These are phyloP conservation scores for Hypoxylon sp. DNA, from an alignment of 2,329 filamentous ascomycete genomes.

Conservation along the genomic window DNA sequence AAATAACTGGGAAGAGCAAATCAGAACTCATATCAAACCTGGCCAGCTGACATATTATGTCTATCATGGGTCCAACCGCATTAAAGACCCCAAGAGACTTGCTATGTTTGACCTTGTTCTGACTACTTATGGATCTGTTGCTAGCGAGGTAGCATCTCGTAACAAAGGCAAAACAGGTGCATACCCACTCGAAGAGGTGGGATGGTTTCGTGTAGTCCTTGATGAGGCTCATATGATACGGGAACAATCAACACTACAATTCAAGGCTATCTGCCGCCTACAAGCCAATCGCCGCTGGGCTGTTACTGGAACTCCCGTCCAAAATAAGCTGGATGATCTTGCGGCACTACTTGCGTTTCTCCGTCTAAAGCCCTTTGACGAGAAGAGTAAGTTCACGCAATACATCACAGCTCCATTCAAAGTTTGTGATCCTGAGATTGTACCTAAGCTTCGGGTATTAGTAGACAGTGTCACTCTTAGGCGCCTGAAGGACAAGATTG, in stretches of 20 bases:
- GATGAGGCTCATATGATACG: constrained; percentile 97
- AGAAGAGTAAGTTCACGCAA: constrained; percentile 80
- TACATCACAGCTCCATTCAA: constrained; percentile 91
- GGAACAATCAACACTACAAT: constrained; percentile 84
- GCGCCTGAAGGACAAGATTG: constrained; percentile 90
- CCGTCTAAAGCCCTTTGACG: constrained; percentile 86
- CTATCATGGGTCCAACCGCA: constrained; percentile 87
- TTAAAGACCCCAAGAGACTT: constrained; percentile 77
- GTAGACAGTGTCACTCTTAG: constrained; percentile 96
- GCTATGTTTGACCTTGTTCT: constrained; percentile 86
- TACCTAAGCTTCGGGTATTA: constrained; percentile 87
- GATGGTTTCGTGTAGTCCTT: constrained; percentile 94
- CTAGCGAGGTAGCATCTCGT: constrained; percentile 80
- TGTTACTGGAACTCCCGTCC: constrained; percentile 95
- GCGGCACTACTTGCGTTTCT: constrained; percentile 90
- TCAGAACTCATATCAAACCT: constrained; percentile 82
- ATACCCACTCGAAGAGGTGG: constrained; percentile 81
- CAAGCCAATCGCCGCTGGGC: constrained; percentile 90
- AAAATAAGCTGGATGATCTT: constrained; percentile 93
- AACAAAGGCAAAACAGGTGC: constrained; percentile 71
- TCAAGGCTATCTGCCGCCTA: constrained; percentile 85
- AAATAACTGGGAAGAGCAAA: constrained; percentile 94
- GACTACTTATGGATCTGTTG: constrained; percentile 91
- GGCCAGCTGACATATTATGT: constrained; percentile 79
- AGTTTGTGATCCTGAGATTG: constrained; percentile 83